Evolutionary conservation across 441 rosid species (phyloP).

Genomic region (Euphorbia schlechtendalii): DNA sequence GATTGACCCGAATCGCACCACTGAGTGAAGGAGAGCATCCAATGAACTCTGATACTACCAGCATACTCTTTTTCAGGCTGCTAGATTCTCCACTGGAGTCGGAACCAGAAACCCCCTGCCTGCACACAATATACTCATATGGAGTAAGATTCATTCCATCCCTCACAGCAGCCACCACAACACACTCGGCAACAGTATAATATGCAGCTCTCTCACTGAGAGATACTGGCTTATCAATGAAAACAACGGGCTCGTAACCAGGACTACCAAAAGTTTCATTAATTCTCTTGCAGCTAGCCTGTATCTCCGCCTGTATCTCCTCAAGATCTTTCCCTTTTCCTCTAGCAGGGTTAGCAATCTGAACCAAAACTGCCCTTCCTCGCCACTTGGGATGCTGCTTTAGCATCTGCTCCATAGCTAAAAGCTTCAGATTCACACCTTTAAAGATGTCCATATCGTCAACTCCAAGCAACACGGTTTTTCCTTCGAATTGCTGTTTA

Average conservation of each 20-base stretch:
- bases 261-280: slow-evolving; percentile 51
- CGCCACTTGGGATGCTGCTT: slow-evolving; percentile 72
- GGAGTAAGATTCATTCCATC: slow-evolving; percentile 86
- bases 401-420: slow-evolving; percentile 75
- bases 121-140: slow-evolving; percentile 62
- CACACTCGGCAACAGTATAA: slow-evolving; percentile 62
- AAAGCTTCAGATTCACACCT: slow-evolving; percentile 64
- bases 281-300: slow-evolving; percentile 54
- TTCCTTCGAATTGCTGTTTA: slow-evolving; percentile 64
- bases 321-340: slow-evolving; percentile 64
- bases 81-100: slow-evolving; percentile 33
- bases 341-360: slow-evolving; percentile 68
- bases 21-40: slow-evolving; percentile 81
- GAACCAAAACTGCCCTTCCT: slow-evolving; percentile 64
- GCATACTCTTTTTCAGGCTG: slow-evolving; percentile 63
- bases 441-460: slow-evolving; percentile 82
- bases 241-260: slow-evolving; percentile 60
- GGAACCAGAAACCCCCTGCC: slow-evolving; percentile 51
- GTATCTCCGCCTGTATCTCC: slow-evolving; percentile 57
- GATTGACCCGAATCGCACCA: slow-evolving; percentile 73
- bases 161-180: slow-evolving; percentile 74
- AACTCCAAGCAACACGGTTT: slow-evolving; percentile 63
- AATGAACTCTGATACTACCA: slow-evolving; percentile 67
- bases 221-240: slow-evolving; percentile 55
- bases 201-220: slow-evolving; percentile 64